Base-by-base conservation (phyloP, 345 rosid species). In the Eucalyptus curtisii region DNA sequence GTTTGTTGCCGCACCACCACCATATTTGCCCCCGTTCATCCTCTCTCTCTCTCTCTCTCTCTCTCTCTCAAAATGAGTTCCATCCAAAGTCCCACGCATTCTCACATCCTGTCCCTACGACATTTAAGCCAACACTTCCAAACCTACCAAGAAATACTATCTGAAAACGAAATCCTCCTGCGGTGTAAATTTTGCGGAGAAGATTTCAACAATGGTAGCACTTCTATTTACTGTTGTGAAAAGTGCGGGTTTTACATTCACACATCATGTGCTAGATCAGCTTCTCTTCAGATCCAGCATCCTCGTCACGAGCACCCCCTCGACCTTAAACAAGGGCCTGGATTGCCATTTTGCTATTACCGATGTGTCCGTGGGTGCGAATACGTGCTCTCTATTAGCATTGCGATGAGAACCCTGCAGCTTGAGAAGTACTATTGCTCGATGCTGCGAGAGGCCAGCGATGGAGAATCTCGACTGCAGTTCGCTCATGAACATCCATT, bases 311-410 rank as follows among this genome's bases (percentile, higher is more conserved):
- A 10, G 61, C 61, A 55, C 13, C 61, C 61, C 6, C 61, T 55
- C 13, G 30, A 55, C 30, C 61, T 24, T 57, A 7, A 10, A 5
- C 52, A 13, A 52, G 6, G 2, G 20, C 19, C 7, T 49, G 19
- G 42, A n/a, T n/a, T n/a, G n/a, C n/a, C n/a, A n/a, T n/a, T n/a
- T n/a, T n/a, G 5, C 10, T 8, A 45, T 45, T 45, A 45, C 52
- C 25, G 5, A 53, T 22, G 59, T 53, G 59, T 22, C 52, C 52
- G 5, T 49, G 52, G 52, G 52, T 49, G 11, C 59, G 1, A 1
- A 12, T 24, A 8, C 30, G 5, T 9, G 61, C 30, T 55, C 30
- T 0, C 0, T 5, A 13, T 6, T 7, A 12, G 6, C 61, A 24
- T 2, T 57, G 30, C 25, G 12, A 24, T 24, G 30, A 3, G 3